Conservation (phyloP, 768 basidiomycete species). For the Tulasnella sp. region DNA sequence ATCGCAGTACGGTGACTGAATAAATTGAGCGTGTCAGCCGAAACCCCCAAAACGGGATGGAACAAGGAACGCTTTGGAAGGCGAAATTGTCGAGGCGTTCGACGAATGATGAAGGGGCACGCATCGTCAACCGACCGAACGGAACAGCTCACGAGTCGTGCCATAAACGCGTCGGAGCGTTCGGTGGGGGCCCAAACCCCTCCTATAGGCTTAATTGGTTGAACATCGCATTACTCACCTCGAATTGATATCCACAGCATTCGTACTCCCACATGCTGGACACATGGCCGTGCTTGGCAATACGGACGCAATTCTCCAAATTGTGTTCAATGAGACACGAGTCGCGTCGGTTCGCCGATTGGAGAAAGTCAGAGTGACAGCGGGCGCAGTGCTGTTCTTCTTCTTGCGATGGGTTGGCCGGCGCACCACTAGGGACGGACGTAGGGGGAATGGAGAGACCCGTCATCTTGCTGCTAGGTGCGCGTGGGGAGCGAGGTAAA, state of each 20-base stretch:
- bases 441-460: not conserved
- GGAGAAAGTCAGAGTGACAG: conserved; percentile 8
- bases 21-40: not conserved
- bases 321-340: conserved; percentile 14
- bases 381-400: conserved; percentile 9
- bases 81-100: not conserved
- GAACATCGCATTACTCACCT: conserved; percentile 4
- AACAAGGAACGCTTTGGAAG: not conserved
- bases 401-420: conserved; percentile 2
- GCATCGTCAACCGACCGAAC: not conserved
- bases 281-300: not conserved
- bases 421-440: not conserved
- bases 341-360: not conserved
- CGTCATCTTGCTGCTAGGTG: not conserved
- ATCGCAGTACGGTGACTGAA: not conserved
- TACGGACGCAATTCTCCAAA: not conserved
- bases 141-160: not conserved
- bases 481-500: not conserved
- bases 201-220: not conserved
- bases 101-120: not conserved
- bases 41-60: not conserved
- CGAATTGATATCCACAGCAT: conserved; percentile 13
- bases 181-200: not conserved
- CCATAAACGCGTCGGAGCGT: not conserved
- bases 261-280: conserved; percentile 8